These are phyloP conservation scores for Acer negundo DNA, from an alignment of 345 rosid genomes.

Conservation along the genomic window DNA sequence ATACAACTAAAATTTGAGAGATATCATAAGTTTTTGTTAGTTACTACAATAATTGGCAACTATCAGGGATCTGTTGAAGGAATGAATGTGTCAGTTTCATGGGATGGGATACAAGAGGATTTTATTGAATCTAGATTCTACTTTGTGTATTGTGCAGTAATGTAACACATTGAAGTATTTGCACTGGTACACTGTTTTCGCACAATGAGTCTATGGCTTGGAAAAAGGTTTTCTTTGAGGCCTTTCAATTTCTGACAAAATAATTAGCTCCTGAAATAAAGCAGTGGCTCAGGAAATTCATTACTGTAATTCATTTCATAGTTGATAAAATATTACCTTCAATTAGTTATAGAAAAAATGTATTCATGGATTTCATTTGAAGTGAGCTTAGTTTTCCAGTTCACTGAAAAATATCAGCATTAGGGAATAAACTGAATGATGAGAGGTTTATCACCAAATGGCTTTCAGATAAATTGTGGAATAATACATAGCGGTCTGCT, in stretches of 20 bases:
- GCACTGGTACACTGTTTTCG: not conserved
- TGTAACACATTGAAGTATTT: not conserved
- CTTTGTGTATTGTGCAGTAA: not conserved
- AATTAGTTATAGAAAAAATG: not conserved
- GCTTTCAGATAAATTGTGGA: not conserved
- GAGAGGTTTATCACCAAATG: not conserved
- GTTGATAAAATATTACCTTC: not conserved
- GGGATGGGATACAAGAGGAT: not conserved
- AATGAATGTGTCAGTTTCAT: not conserved
- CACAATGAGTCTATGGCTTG: not conserved
- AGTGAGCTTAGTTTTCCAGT: not conserved
- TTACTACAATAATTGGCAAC: not conserved
- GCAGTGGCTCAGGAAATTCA: not conserved
- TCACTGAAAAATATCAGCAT: not conserved
- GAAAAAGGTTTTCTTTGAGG: not conserved
- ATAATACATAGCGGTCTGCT: not conserved
- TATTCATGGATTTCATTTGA: not conserved
- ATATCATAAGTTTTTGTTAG: not conserved
- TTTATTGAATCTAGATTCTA: too few species aligned
- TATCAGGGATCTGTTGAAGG: not conserved
- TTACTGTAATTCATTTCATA: not conserved
- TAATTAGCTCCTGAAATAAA: not conserved
- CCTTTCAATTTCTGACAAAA: not conserved
- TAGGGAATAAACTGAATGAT: not conserved
- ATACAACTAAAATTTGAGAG: not conserved